Conservation (phyloP, 805 yeast species). For the Candida orba region DNA sequence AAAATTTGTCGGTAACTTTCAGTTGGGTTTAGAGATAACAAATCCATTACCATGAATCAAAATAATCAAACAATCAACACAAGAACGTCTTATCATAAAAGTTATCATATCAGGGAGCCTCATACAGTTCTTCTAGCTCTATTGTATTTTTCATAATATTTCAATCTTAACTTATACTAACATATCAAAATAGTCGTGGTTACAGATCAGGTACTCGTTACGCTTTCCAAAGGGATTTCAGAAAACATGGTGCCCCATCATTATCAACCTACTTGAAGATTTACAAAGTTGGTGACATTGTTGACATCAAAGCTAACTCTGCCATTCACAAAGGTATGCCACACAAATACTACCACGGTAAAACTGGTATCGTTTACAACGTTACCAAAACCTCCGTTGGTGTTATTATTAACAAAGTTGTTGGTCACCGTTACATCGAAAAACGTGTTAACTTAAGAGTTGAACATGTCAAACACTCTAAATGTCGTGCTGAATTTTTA, state of each 20-base stretch:
- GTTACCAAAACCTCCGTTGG: conserved; percentile 98
- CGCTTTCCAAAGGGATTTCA: conserved; percentile 99
- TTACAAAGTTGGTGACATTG: conserved; percentile 99
- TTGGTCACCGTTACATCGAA: conserved; percentile 98
- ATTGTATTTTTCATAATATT: too few relatives aligned
- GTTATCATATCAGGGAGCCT: too few relatives aligned
- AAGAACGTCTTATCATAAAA: too few relatives aligned
- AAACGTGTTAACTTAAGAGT: conserved; percentile 98
- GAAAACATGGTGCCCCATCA: conserved; percentile 87
- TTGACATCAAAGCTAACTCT: conserved; percentile 99
- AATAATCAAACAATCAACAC: too few relatives aligned
- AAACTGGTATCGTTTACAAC: conserved; percentile 98
- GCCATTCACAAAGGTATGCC: conserved; percentile 99
- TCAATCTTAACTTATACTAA: conserved; percentile 6
- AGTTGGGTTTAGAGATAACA: too few relatives aligned
- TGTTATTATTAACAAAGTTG: conserved; percentile 96
- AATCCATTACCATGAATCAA: too few relatives aligned
- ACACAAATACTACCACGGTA: conserved; percentile 99
- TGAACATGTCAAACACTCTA: conserved; percentile 99
- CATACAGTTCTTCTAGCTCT: too few relatives aligned
- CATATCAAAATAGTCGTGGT: conserved; percentile 63
- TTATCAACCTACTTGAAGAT: conserved; percentile 95
- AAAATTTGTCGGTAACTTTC: too few relatives aligned
- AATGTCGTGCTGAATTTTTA: conserved; percentile 98
- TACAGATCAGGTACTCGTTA: conserved; percentile 99